Conservation (phyloP, 805 yeast species). For the Metschnikowia kofuensis region DNA sequence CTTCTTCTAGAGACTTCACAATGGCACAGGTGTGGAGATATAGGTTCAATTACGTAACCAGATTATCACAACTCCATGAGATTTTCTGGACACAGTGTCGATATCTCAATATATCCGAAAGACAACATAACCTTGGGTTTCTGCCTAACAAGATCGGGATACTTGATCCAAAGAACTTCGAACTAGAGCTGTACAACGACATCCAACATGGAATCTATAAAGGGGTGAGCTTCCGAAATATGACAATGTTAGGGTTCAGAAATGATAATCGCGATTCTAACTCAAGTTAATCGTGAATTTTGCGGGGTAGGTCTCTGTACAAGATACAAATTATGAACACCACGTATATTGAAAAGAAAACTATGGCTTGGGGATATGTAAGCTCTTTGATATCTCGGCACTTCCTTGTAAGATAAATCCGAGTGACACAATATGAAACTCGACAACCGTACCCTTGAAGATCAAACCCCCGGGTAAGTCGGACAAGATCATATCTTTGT, state of each 20-base stretch:
- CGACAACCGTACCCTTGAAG: slow-evolving; percentile 55
- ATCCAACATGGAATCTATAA: slow-evolving; percentile 28
- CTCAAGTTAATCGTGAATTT: too few relatives aligned
- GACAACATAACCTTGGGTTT: slow-evolving; percentile 26
- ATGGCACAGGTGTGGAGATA: slow-evolving; percentile 17
- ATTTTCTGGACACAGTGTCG: slow-evolving; percentile 39
- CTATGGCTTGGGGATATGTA: slow-evolving; percentile 85
- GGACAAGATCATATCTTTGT: slow-evolving; percentile 45
- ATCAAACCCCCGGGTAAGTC: slow-evolving; percentile 65
- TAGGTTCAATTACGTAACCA: slow-evolving; percentile 19
- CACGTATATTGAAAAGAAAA: neutral
- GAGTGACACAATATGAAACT: slow-evolving; percentile 68
- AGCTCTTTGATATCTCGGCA: slow-evolving; percentile 85
- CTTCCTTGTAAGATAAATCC: slow-evolving; percentile 79
- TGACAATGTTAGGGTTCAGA: slow-evolving; percentile 14
- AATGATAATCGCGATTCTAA: neutral
- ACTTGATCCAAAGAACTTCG: slow-evolving; percentile 38
- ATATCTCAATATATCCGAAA: slow-evolving; percentile 28
- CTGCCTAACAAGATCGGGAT: slow-evolving; percentile 30
- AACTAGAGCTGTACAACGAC: slow-evolving; percentile 22
- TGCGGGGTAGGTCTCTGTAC: too few relatives aligned
- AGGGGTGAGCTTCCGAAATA: slow-evolving; percentile 22
- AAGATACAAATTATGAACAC: too few relatives aligned
- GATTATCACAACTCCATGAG: slow-evolving; percentile 27
- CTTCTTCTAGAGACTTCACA: slow-evolving; percentile 10